Conservation (phyloP, 169 alveolate species). For the Theileria annulata region DNA sequence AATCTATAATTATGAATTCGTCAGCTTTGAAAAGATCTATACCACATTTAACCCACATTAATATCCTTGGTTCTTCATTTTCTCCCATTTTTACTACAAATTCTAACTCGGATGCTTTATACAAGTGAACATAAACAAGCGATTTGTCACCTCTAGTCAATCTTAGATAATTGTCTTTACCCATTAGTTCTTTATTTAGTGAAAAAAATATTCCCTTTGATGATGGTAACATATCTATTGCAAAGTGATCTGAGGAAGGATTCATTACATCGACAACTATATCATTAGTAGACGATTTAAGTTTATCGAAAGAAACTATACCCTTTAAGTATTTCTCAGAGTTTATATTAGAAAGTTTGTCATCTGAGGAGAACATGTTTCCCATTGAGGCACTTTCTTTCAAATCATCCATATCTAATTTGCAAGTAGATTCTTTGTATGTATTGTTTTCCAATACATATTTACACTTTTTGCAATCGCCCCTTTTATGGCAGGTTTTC, state of each 20-base stretch:
- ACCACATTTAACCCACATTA: constrained; percentile 38
- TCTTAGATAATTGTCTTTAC: background rate
- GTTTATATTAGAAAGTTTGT: background rate
- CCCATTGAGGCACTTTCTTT: background rate
- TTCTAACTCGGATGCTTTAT: constrained; percentile 8
- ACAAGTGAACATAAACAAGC: background rate
- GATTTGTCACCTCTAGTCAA: background rate
- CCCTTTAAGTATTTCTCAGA: background rate
- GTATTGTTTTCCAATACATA: constrained; percentile 13
- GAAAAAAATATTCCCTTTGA: constrained; percentile 1
- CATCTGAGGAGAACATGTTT: constrained; percentile 9
- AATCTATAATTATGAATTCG: constrained; percentile 12
- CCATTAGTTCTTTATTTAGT: constrained; percentile 14
- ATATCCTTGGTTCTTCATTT: constrained; percentile 22
- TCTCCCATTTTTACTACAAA: constrained; percentile 20
- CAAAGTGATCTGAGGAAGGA: background rate
- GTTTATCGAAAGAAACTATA: background rate
- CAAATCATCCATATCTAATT: background rate
- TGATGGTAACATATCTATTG: constrained; percentile 5
- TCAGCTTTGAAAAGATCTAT: background rate
- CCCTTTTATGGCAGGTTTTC: constrained; percentile 23
- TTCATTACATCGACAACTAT: constrained; percentile 6
- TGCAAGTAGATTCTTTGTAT: constrained; percentile 14
- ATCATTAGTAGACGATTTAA: background rate
- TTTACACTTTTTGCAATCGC: constrained; percentile 21